A percentile compares a stretch with the other conserved stretches of the same genome.
Conservation (phyloP, 2,329 filamentous ascomycete species). For the Alternaria metachromatica region DNA sequence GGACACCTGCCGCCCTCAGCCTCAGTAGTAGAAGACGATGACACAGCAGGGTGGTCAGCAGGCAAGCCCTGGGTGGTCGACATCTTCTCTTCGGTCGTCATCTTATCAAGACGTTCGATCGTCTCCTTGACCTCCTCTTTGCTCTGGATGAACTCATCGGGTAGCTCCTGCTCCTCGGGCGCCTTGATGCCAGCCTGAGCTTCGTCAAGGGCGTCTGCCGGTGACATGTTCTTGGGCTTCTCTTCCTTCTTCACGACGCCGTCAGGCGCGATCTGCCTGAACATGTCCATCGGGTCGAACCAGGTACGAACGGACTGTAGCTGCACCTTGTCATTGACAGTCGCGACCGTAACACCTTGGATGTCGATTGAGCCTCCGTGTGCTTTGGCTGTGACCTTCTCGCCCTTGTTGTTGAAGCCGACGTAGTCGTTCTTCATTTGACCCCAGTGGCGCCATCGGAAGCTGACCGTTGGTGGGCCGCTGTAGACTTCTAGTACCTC, state of each 20-base stretch:
- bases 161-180: conserved; percentile 21
- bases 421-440: conserved; percentile 71
- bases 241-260: conserved; percentile 56
- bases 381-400: conserved; percentile 68
- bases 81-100: conserved; percentile 1
- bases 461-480: conserved; percentile 66
- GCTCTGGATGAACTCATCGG: conserved; percentile 19
- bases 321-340: conserved; percentile 66
- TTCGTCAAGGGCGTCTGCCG: conserved; percentile 37
- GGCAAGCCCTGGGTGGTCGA: conserved; percentile 7
- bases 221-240: conserved; percentile 44
- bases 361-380: conserved; percentile 69
- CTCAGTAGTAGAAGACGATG: not conserved
- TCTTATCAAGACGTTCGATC: conserved; percentile 13
- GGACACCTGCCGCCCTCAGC: conserved; percentile 13
- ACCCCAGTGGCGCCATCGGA: conserved; percentile 74
- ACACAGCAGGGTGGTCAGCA: conserved; percentile 12
- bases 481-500: conserved; percentile 73
- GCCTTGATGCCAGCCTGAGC: conserved; percentile 17
- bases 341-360: conserved; percentile 67
- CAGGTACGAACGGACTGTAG: conserved; percentile 67
- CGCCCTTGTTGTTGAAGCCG: conserved; percentile 66
- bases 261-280: conserved; percentile 65
- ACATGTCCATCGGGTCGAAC: conserved; percentile 72
- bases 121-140: conserved; percentile 14